Conservation (phyloP, 495 filamentous ascomycete species). For the Hamigera avellanea region DNA sequence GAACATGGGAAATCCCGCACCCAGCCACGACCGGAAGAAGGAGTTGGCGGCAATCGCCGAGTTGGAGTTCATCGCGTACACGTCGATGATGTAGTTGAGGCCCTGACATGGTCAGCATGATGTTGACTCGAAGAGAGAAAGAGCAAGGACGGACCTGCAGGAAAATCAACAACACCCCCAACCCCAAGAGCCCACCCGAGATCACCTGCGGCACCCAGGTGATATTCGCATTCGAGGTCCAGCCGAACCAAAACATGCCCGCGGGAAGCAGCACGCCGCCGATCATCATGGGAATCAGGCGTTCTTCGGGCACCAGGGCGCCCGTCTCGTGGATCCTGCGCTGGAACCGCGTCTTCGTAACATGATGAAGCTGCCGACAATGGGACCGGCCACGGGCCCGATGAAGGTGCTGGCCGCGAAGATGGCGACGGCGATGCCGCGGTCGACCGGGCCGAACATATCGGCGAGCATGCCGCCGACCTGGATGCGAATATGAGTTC, state of each 20-base stretch:
- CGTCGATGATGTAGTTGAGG: constrained; percentile 45
- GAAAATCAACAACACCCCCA: constrained; percentile 34
- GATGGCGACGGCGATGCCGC: constrained; percentile 42
- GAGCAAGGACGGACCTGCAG: constrained; percentile 14
- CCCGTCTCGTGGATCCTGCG: constrained; percentile 11
- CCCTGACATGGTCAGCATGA: constrained; percentile 17
- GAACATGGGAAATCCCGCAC: constrained; percentile 47
- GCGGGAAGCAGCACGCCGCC: constrained; percentile 37
- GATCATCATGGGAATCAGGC: constrained; percentile 39
- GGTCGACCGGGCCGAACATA: constrained; percentile 41
- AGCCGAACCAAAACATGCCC: constrained; percentile 47
- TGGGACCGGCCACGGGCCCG: constrained; percentile 43
- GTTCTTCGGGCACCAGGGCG: constrained; percentile 31
- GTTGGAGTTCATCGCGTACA: constrained; percentile 37
- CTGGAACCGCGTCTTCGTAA: constrained; percentile 26
- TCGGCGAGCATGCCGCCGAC: constrained; percentile 43
- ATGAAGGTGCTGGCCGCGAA: constrained; percentile 42
- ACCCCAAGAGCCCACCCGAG: constrained; percentile 23
- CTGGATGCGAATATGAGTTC: background rate
- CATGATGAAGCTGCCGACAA: constrained; percentile 44
- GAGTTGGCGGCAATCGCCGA: constrained; percentile 38
- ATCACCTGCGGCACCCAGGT: constrained; percentile 26
- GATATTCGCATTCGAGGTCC: constrained; percentile 29
- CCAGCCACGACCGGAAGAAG: constrained; percentile 27
- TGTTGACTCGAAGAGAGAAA: background rate